Evolutionary conservation across 768 basidiomycete genomes (phyloP).

Genomic region (Russula earlei): DNA sequence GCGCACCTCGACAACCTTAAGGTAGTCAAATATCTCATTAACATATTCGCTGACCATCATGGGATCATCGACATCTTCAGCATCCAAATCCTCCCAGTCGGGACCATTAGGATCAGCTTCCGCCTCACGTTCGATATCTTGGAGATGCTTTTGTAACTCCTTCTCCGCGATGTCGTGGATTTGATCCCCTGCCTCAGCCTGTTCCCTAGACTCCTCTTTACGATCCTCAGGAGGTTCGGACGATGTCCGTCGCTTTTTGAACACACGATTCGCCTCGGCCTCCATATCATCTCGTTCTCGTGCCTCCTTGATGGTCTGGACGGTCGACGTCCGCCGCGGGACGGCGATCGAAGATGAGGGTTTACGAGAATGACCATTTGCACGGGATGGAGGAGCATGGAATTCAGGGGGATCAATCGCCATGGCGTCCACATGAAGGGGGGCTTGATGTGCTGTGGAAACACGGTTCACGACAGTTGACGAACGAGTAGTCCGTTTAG

Average conservation of each 20-base stretch:
- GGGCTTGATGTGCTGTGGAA: slow-evolving; percentile 19
- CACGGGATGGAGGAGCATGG: slow-evolving; percentile 24
- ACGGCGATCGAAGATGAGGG: not conserved
- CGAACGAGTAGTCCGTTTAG: slow-evolving; percentile 24
- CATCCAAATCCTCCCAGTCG: slow-evolving; percentile 88
- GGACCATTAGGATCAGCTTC: slow-evolving; percentile 58
- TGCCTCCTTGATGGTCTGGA: slow-evolving; percentile 1
- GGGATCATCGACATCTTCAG: slow-evolving; percentile 87
- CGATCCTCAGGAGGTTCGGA: slow-evolving; percentile 45
- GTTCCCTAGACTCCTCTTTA: slow-evolving; percentile 29
- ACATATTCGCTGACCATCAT: slow-evolving; percentile 98
- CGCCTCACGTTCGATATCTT: slow-evolving; percentile 33
- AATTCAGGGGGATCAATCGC: slow-evolving; percentile 28
- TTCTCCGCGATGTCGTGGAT: slow-evolving; percentile 24
- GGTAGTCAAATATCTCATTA: slow-evolving; percentile 84
- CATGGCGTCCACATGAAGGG: slow-evolving; percentile 43
- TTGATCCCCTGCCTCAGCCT: slow-evolving; percentile 37
- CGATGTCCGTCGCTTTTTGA: slow-evolving; percentile 72
- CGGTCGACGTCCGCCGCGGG: not conserved
- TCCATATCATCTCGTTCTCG: slow-evolving; percentile 33
- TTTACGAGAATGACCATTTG: slow-evolving; percentile 18
- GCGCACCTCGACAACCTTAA: slow-evolving; percentile 74
- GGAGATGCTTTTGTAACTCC: slow-evolving; percentile 27
- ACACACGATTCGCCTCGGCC: slow-evolving; percentile 49
- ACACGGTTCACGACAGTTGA: slow-evolving; percentile 26